Conservation (phyloP, 2,329 filamentous ascomycete species). For the Penicillium sumatraense region DNA sequence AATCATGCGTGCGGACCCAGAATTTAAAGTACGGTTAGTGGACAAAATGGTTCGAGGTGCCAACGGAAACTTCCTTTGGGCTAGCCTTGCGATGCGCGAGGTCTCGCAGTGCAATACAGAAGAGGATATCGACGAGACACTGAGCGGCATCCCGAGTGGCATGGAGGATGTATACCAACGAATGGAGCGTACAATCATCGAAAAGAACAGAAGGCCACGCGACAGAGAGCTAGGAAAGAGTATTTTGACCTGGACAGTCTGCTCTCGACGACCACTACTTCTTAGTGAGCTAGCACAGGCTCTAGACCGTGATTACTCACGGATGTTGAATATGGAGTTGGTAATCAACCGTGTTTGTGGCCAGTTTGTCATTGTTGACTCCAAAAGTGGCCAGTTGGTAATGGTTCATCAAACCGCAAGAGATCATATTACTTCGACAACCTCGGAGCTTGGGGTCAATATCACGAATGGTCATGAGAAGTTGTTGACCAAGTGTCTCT, state of each 20-base stretch:
- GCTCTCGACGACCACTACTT: not conserved
- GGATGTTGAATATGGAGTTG: not conserved
- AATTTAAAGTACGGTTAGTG: not conserved
- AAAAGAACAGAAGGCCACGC: not conserved
- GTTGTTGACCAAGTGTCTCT: not conserved
- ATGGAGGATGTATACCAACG: not conserved
- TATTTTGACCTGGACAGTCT: not conserved
- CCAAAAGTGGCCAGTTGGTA: not conserved
- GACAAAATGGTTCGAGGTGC: not conserved
- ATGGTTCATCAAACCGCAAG: slow-evolving; percentile 4
- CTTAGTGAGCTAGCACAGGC: not conserved
- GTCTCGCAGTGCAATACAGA: not conserved
- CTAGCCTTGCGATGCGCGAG: not conserved
- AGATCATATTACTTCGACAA: not conserved
- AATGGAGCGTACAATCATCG: not conserved
- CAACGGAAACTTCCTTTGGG: not conserved
- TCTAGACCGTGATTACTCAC: not conserved
- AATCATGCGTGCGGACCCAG: not conserved
- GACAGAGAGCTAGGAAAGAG: not conserved
- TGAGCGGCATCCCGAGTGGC: not conserved
- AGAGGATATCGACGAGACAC: not conserved
- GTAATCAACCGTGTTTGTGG: not conserved
- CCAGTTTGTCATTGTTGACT: not conserved
- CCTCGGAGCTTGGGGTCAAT: slow-evolving; percentile 2
- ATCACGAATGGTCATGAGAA: not conserved